Base-by-base conservation (phyloP, 805 yeast species). In the Yarrowia deformans region DNA sequence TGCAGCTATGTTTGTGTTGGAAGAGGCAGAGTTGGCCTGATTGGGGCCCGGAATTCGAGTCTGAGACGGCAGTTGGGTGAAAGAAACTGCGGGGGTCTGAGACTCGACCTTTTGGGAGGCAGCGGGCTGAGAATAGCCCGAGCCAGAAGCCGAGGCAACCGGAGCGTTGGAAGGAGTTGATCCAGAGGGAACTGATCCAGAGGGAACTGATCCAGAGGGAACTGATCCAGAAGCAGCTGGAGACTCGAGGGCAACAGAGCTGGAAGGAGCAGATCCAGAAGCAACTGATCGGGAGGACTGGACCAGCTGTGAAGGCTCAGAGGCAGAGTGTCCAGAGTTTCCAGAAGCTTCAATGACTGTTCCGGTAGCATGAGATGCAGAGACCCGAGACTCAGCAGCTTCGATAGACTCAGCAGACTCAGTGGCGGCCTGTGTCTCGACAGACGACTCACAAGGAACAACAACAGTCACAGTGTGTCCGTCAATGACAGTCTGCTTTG, bases 21-120 rank as follows among this genome's bases (percentile, higher is more conserved):
- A 23, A 23, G 29, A 34, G 14, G 66, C 52, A 34, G 52, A 32
- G 45, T 60, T 60, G 29, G 66, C 66, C 18, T 60, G 66, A 16
- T n/a, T 18, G 29, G 66, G 66, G 32, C 52, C 29, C 10, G 63
- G 10, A 40, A 23, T 29, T 10, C n/a, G 40, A 2, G 52, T 35
- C 39, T 32, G 50, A 16, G 49, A 23, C 50, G 32, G 60, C n/a
- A n/a, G 5, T 14, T 54, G 60, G 13, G 18, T 23, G 45, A 39
- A 54, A 23, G 45, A 54, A 8, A 39, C 16, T 14, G 56, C 8
- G 37, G 55, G 55, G 10, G 55, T 50, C 39, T 50, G 52, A 48
- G 52, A 48, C 52, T 48, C 52, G 35, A 48, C 52, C 52, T 48
- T 48, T 48, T 48, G 52, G 35, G 52, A 35, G 19, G 23, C 39